A percentile compares a stretch with the other conserved stretches of the same genome.
Evolutionary conservation across 345 rosid species (phyloP).

Genomic region (Arabis hirsuta): DNA sequence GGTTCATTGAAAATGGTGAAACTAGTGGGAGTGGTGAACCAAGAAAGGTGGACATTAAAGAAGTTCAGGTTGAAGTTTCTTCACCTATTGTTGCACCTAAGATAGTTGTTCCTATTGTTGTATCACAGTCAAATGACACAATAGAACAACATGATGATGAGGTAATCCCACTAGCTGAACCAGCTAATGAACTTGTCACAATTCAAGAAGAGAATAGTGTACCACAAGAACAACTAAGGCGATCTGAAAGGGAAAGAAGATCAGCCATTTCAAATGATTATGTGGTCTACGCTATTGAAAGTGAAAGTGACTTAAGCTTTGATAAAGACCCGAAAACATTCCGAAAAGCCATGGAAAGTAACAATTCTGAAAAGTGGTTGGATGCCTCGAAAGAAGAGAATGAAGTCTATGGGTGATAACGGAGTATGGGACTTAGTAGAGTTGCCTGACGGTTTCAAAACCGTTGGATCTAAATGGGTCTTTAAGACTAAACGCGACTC

Average conservation of each 20-base stretch:
- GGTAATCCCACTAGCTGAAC: neutral
- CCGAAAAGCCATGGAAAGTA: slow-evolving; percentile 8
- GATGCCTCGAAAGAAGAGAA: neutral
- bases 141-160: neutral
- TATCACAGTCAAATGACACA: neutral
- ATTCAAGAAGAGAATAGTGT: slow-evolving; percentile 7
- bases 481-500: no score
- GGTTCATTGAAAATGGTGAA: slow-evolving; percentile 1
- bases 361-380: neutral
- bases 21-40: neutral
- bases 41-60: neutral
- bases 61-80: neutral
- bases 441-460: neutral
- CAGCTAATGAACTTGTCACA: neutral
- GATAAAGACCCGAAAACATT: slow-evolving; percentile 1
- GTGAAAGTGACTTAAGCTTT: neutral
- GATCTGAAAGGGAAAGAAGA: neutral
- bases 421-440: neutral
- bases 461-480: no score
- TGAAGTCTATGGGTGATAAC: neutral
- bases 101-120: neutral
- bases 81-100: neutral
- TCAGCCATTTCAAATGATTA: neutral
- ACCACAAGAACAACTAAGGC: slow-evolving; percentile 16
- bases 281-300: neutral